Evolutionary conservation across 306 rosid species (phyloP).

Genomic region (Cucurbita moschata): DNA sequence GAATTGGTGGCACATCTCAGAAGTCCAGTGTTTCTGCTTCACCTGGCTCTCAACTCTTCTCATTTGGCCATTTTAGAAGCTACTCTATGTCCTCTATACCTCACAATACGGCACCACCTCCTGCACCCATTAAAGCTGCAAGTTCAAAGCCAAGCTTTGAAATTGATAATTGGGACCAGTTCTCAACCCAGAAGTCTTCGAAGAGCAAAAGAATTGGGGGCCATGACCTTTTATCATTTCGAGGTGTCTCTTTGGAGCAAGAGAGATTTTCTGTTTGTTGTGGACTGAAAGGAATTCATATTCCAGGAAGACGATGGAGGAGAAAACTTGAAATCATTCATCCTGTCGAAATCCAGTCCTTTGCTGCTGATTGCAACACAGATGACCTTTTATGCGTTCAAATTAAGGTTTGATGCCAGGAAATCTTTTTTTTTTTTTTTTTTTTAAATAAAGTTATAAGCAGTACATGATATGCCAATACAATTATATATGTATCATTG

Average conservation of each 20-base stretch:
- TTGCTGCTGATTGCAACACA: conserved; percentile 73
- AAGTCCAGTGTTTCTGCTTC: conserved; percentile 31
- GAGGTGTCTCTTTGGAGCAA: conserved; percentile 75
- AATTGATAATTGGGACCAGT: conserved; percentile 61
- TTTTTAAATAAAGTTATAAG: neutral
- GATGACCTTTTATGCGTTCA: conserved; percentile 81
- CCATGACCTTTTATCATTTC: conserved; percentile 69
- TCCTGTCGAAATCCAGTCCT: conserved; percentile 72
- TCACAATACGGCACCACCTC: conserved; percentile 35
- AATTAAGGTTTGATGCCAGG: conserved; percentile 58
- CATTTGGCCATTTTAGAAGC: conserved; percentile 69
- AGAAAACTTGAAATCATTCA: conserved; percentile 81
- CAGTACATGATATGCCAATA: neutral
- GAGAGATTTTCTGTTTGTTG: conserved; percentile 85
- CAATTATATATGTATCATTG: neutral
- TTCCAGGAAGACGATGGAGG: conserved; percentile 94
- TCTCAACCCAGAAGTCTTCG: conserved; percentile 33
- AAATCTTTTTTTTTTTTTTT: neutral
- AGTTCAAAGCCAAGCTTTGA: conserved; percentile 77
- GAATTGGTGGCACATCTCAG: conserved; percentile 41
- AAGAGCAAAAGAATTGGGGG: conserved; percentile 28
- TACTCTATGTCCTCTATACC: conserved; percentile 95
- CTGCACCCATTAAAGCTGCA: conserved; percentile 44
- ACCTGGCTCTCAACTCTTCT: conserved; percentile 55
- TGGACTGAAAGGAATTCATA: conserved; percentile 78